Base-by-base conservation (phyloP, 1,284 basidiomycete species). In the Moesziomyces antarcticus region DNA sequence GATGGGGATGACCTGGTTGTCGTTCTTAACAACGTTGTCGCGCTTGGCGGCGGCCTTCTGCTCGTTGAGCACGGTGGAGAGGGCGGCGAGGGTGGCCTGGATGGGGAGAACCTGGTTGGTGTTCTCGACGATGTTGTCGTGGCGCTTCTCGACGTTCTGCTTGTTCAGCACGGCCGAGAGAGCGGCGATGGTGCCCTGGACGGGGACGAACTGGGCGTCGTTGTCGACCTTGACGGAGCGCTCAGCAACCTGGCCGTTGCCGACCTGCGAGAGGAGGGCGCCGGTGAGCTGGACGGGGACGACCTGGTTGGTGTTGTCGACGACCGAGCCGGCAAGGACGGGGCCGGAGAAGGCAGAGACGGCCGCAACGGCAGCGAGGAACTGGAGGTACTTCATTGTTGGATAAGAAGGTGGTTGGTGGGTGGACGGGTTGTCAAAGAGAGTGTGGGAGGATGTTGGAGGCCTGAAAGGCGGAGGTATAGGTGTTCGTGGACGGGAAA, bases 301-400 rank as follows among this genome's bases (percentile, higher is more conserved):
- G 18, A 73, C 61, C 53, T 68, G 65, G 65, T 65, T 68, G 57
- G 56, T 33, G 71, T 69, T 73, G 51, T 68, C 61, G 41, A 69
- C 54, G 48, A 47, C 48, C 13, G 42, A 22, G 47, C 54, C 56
- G 50, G 64, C 64, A 47, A 73, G 56, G 61, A 68, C 64, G 40
- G 60, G 64, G 53, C 56, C 60, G 30, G 64, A 59, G 64, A 73
- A 73, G 65, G 65, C 71, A 24, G 65, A 73, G 57, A 73, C 61
- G 13, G 65, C 71, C 48, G 65, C 71, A 22, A 73, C 65, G 43
- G 71, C 71, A 67, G 71, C 64, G 24, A 73, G 71, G 65, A 73
- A 73, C 47, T 64, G 61, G 46, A 73, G 71, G 61, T 73, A 73
- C 65, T 73, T 73, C 70, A 73, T 68, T 56, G 55, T 68, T 41